Evolutionary conservation across 345 rosid species (phyloP).

Genomic region (Luvunga scandens): DNA sequence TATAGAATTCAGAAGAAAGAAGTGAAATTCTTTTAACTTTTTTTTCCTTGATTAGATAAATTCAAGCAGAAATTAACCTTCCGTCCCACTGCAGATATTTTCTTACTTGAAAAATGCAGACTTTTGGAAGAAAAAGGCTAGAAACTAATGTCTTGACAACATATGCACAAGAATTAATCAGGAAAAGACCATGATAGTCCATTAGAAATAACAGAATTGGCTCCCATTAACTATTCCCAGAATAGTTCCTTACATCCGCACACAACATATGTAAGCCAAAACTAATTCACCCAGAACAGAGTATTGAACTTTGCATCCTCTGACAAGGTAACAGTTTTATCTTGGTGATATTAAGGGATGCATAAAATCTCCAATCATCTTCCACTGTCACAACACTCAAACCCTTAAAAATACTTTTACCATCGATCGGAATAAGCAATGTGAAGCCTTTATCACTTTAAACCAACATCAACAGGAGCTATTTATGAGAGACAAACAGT

Average conservation of each 20-base stretch:
- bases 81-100: background rate
- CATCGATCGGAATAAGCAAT: background rate
- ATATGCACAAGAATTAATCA: background rate
- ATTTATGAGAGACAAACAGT: background rate
- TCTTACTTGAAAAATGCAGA: background rate
- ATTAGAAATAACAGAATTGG: background rate
- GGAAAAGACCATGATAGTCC: background rate
- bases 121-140: background rate
- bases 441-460: no score
- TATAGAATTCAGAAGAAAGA: background rate
- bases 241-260: background rate
- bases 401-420: background rate
- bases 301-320: background rate
- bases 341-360: background rate
- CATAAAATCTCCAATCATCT: background rate
- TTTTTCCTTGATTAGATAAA: background rate
- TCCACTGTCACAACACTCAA: conserved; percentile 1
- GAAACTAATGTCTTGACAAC: background rate
- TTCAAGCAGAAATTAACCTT: background rate
- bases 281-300: background rate
- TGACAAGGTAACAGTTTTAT: background rate
- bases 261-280: background rate
- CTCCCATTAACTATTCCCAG: background rate
- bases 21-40: background rate
- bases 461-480: background rate